Base-by-base conservation (phyloP, 1,139 yeast species). In the Yamadazyma epiphylla region DNA sequence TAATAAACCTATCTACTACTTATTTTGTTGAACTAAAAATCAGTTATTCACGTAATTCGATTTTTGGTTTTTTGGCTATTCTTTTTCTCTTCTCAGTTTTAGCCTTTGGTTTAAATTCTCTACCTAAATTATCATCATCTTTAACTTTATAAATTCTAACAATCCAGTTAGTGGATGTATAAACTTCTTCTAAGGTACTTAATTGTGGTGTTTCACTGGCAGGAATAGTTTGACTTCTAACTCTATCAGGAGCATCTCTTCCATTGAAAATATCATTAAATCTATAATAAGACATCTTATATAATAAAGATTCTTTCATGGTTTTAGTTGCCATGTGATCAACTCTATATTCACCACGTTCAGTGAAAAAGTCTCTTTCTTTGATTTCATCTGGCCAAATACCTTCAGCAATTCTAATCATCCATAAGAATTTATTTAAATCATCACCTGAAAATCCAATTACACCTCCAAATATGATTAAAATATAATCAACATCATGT, bases 401-500 rank as follows among this genome's bases (percentile, higher is more conserved):
- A 38, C 98, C 98, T 60, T 91, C 96, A n/a, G 96, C 77, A 45
- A 94, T 94, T 59, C 98, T 78, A 26, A 94, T 89, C 99, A 94
- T 94, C 99, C 99, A 94, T 51, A 94, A 63, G 64, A 88, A 94
- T 62, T 94, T 94, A 69, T 94, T 94, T 51, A 94, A 70, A 62
- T 94, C 99, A 58, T 94, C 99, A 35, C 99, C 98, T 10, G 94
- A 80, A 64, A 77, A 94, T 20, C 98, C 98, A 35, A 94, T 57
- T 29, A 88, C 65, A 15, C 98, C 98, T 32, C 99, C 99, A 55
- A 91, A 94, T 35, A 94, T 84, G 35, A 94, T 83, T 42, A 94
- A 68, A 20, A 94, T 87, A 55, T 91, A 91, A 59, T 94, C 97
- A 22, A 91, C 99, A 46, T 94, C 98, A 53, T 89, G 94, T 55